Conservation (phyloP, 23 red algal species). For the Agarophyton chilense region DNA sequence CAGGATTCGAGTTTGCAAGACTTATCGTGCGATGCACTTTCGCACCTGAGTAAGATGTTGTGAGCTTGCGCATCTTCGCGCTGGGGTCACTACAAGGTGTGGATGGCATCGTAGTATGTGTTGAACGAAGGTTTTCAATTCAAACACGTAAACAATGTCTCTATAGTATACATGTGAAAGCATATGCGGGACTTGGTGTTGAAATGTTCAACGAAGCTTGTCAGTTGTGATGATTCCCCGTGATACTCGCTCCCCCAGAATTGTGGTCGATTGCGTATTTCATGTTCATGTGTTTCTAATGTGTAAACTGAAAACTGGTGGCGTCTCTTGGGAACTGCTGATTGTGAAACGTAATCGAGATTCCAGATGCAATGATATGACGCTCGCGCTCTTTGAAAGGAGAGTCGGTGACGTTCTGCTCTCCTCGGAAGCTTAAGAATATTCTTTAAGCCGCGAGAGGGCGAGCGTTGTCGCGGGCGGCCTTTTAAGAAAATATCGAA, state of each 20-base stretch:
- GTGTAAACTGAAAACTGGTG: neutral
- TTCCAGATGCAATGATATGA: neutral
- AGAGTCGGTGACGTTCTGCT: neutral
- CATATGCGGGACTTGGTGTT: neutral
- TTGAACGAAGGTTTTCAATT: neutral
- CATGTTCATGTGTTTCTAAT: no score
- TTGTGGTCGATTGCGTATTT: neutral
- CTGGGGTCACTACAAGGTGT: neutral
- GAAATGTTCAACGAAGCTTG: neutral
- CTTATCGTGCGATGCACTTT: slow-evolving; percentile 8
- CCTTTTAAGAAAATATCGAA: no score
- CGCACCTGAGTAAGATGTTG: neutral
- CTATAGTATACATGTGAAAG: neutral
- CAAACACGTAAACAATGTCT: neutral
- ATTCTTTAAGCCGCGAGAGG: neutral
- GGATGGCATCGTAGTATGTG: neutral
- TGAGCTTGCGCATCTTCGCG: neutral
- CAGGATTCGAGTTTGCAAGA: neutral
- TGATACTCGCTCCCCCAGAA: neutral
- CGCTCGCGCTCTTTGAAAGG: neutral
- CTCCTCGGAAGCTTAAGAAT: no score
- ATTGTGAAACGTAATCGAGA: neutral
- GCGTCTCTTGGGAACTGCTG: neutral
- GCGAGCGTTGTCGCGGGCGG: neutral
- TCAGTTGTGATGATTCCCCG: neutral